These are phyloP conservation scores for Luzula sylvatica DNA, from an alignment of 176 grass and related monocot genomes.

Conservation along the genomic window DNA sequence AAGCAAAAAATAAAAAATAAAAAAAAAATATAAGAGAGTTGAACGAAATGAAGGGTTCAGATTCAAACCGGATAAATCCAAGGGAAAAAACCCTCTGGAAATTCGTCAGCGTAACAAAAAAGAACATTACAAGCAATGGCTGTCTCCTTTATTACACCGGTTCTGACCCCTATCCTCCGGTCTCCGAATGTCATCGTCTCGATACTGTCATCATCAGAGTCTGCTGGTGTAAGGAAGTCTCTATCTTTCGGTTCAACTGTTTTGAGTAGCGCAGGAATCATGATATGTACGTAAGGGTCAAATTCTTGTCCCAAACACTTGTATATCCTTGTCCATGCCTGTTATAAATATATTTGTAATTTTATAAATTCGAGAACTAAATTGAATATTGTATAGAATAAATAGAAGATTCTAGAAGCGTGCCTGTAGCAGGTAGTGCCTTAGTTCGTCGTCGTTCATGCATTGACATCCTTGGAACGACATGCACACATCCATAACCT, in stretches of 20 bases:
- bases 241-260: constrained; percentile 95
- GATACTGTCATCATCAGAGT: constrained; percentile 92
- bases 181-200: constrained; percentile 95
- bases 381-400: too few relatives aligned
- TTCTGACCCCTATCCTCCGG: constrained; percentile 89
- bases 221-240: constrained; percentile 87
- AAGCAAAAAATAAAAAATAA: too few relatives aligned
- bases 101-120: constrained; percentile 97
- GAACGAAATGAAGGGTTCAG: too few relatives aligned
- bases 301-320: constrained; percentile 99
- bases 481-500: constrained; percentile 99
- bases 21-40: too few relatives aligned
- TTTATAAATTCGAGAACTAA: too few relatives aligned
- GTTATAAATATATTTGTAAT: constrained; percentile 26
- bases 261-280: constrained; percentile 95
- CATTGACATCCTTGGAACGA: constrained; percentile 87
- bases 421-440: constrained; percentile 97
- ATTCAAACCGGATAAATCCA: too few relatives aligned
- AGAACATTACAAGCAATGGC: constrained; percentile 99
- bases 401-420: too few relatives aligned
- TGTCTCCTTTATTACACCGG: constrained; percentile 96
- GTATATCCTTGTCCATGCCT: constrained; percentile 97
- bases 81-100: constrained; percentile 95
- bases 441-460: constrained; percentile 91
- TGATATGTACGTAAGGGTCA: constrained; percentile 88